Evolutionary conservation across 345 rosid genomes (phyloP).

Genomic region (Acer negundo): DNA sequence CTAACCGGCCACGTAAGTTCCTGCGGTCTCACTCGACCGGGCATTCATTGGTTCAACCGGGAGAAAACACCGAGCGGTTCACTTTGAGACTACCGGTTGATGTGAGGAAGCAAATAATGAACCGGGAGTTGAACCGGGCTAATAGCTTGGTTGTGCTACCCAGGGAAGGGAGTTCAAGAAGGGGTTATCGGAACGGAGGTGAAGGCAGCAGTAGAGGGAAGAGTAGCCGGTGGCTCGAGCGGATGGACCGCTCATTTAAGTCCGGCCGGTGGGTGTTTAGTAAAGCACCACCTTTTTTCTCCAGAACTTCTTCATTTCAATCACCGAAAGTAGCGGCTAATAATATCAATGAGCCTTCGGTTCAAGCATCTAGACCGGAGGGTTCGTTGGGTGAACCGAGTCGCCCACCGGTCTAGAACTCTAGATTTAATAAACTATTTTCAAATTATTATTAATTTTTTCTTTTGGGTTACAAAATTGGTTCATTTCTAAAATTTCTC

Average conservation of each 20-base stretch:
- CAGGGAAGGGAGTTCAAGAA: conserved; percentile 51
- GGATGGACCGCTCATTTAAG: conserved; percentile 27
- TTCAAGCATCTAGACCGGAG: conserved; percentile 26
- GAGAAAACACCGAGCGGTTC: conserved; percentile 82
- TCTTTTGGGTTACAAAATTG: background rate
- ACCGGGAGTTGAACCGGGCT: conserved; percentile 63
- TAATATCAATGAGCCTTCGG: conserved; percentile 37
- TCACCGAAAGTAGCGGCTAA: conserved; percentile 47
- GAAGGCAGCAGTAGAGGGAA: conserved; percentile 46
- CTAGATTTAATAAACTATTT: conserved; percentile 24
- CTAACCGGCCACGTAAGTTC: conserved; percentile 37
- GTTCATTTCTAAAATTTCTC: background rate
- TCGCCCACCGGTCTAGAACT: conserved; percentile 53
- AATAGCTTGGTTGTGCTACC: conserved; percentile 58
- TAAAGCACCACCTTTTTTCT: conserved; percentile 44
- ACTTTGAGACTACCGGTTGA: conserved; percentile 72
- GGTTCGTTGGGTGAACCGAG: conserved; percentile 25
- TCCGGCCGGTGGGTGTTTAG: conserved; percentile 62
- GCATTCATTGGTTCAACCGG: conserved; percentile 82
- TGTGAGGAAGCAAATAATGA: conserved; percentile 68
- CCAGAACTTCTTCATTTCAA: conserved; percentile 50
- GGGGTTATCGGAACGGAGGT: conserved; percentile 42
- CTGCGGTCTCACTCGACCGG: conserved; percentile 91
- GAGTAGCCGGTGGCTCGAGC: conserved; percentile 32
- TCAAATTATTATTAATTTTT: background rate